phyloP scores from a whole-genome alignment of 2,329 filamentous ascomycete species.

The Chaetomium globosum region DNA sequence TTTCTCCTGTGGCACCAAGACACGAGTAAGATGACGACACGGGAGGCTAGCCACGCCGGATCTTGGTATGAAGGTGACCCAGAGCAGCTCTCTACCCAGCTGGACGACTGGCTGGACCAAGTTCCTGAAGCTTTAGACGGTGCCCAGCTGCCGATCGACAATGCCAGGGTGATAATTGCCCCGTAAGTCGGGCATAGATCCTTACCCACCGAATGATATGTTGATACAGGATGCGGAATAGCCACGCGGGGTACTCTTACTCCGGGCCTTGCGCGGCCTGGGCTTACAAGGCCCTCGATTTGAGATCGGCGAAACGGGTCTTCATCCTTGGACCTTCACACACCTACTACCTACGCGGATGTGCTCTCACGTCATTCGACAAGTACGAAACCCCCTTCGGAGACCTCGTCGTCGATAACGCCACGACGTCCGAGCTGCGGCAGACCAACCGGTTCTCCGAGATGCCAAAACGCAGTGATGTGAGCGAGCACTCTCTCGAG shows the following conservation, averaged over 20 bases:
- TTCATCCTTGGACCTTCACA: slow-evolving; percentile 95
- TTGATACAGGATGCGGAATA: slow-evolving; percentile 44
- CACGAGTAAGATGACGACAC: slow-evolving; percentile 35
- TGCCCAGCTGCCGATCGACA: slow-evolving; percentile 64
- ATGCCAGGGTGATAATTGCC: slow-evolving; percentile 84
- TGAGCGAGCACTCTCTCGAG: slow-evolving; percentile 88
- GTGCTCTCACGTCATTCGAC: slow-evolving; percentile 73
- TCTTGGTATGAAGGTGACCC: slow-evolving; percentile 78
- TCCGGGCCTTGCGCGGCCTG: slow-evolving; percentile 91
- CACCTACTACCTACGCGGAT: slow-evolving; percentile 75
- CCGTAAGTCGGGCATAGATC: slow-evolving; percentile 64
- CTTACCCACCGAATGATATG: slow-evolving; percentile 15
- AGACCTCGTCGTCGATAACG: slow-evolving; percentile 65
- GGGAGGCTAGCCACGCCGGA: slow-evolving; percentile 74
- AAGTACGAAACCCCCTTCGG: slow-evolving; percentile 76
- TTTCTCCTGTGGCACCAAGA: background rate
- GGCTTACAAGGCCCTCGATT: slow-evolving; percentile 87
- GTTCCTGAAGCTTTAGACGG: slow-evolving; percentile 70
- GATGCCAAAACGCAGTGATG: slow-evolving; percentile 69
- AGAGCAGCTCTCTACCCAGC: slow-evolving; percentile 63
- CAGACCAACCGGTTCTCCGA: slow-evolving; percentile 59
- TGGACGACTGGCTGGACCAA: slow-evolving; percentile 72
- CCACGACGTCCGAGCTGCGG: slow-evolving; percentile 54
- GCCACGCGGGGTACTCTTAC: slow-evolving; percentile 91
- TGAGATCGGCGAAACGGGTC: slow-evolving; percentile 79